Conservation (phyloP, 2,329 filamentous ascomycete genomes). For the Pezicula radicicola region DNA sequence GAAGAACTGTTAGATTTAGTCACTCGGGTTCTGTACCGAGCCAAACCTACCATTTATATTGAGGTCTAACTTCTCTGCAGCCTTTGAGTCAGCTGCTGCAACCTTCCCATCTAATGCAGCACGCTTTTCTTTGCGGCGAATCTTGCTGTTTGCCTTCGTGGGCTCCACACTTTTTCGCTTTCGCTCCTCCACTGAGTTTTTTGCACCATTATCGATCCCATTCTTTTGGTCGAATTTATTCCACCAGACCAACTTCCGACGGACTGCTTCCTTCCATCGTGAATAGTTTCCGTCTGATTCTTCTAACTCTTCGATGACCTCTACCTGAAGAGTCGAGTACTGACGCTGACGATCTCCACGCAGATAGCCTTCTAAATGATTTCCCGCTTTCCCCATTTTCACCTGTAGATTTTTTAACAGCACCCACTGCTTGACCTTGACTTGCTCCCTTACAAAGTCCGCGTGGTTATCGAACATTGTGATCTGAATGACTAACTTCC, state of each 20-base stretch:
- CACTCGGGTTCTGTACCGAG: background rate
- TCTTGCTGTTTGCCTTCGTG: constrained; percentile 19
- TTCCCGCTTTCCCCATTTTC: constrained; percentile 49
- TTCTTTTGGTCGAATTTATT: constrained; percentile 37
- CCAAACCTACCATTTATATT: constrained; percentile 32
- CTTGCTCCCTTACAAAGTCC: constrained; percentile 47
- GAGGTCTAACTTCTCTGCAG: constrained; percentile 17
- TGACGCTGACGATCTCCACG: constrained; percentile 53
- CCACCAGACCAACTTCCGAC: constrained; percentile 63
- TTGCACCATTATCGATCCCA: constrained; percentile 32
- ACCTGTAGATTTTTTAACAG: constrained; percentile 70
- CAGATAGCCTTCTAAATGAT: constrained; percentile 68
- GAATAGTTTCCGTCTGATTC: constrained; percentile 41
- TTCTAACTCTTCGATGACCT: constrained; percentile 39
- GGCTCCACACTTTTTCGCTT: constrained; percentile 14
- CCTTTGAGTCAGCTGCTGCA: constrained; percentile 28
- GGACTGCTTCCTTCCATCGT: constrained; percentile 54
- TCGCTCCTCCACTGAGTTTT: constrained; percentile 26
- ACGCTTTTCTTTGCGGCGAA: constrained; percentile 25
- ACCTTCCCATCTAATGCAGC: constrained; percentile 23
- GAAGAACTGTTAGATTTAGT: constrained; percentile 5
- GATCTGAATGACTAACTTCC: constrained; percentile 68
- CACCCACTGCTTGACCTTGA: constrained; percentile 61
- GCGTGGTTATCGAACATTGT: constrained; percentile 70
- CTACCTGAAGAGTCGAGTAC: constrained; percentile 60